Conservation (phyloP, 2,329 filamentous ascomycete species). For the Juglanconis oblonga region DNA sequence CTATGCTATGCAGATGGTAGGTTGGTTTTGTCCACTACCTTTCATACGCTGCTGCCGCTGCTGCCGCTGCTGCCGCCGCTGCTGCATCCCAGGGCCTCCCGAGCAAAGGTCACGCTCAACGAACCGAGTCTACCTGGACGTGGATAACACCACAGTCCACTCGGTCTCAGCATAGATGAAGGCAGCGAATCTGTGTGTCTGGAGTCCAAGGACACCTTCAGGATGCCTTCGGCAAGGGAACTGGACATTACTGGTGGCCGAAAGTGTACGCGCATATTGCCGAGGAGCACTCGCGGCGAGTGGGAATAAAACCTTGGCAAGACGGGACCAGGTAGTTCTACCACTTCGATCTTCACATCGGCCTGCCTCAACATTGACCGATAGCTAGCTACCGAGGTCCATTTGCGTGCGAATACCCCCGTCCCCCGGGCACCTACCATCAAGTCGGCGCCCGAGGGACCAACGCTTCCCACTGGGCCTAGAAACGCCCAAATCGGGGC, state of each 20-base stretch:
- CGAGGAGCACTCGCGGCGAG: slow-evolving; percentile 31
- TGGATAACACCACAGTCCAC: slow-evolving; percentile 35
- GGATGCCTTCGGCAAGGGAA: slow-evolving; percentile 28
- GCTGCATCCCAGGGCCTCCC: slow-evolving; percentile 35
- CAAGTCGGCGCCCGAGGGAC: too few species aligned
- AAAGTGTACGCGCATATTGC: slow-evolving; percentile 47
- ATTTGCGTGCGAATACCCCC: too few species aligned
- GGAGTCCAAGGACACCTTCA: slow-evolving; percentile 42
- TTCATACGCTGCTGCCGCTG: slow-evolving; percentile 14
- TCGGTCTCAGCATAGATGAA: slow-evolving; percentile 27
- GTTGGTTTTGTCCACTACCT: slow-evolving; percentile 33
- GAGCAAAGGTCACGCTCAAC: slow-evolving; percentile 31
- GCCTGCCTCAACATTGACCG: too few species aligned
- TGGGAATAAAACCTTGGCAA: too few species aligned
- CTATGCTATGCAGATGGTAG: slow-evolving; percentile 15
- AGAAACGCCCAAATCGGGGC: too few species aligned
- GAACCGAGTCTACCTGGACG: slow-evolving; percentile 39
- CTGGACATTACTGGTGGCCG: slow-evolving; percentile 35
- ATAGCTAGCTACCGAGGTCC: too few species aligned
- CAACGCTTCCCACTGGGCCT: too few species aligned
- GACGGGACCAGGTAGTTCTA: too few species aligned
- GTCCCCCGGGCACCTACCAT: too few species aligned
- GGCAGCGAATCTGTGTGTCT: slow-evolving; percentile 42
- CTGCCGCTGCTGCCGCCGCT: slow-evolving; percentile 20
- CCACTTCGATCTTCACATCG: too few species aligned